These are phyloP conservation scores for Cryptomeria japonica DNA, from an alignment of 75 land plant genomes.

Conservation along the genomic window DNA sequence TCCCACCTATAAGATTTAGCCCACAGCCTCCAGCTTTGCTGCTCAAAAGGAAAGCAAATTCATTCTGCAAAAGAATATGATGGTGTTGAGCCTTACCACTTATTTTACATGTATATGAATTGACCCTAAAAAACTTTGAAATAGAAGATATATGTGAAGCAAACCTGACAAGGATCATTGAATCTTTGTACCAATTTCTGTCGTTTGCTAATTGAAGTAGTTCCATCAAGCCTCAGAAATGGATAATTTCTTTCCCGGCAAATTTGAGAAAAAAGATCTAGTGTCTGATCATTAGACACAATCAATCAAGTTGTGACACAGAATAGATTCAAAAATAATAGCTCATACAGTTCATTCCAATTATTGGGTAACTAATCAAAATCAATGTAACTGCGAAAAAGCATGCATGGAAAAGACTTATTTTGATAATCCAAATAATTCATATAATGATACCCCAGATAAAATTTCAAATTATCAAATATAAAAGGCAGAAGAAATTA, in stretches of 20 bases:
- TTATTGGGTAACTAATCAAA: neutral
- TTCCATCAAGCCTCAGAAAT: constrained; percentile 92
- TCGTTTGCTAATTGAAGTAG: constrained; percentile 88
- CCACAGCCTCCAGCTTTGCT: constrained; percentile 99
- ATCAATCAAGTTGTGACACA: neutral
- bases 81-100: neutral
- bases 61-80: constrained; percentile 62
- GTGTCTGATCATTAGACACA: constrained; percentile 51
- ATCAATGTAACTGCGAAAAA: neutral
- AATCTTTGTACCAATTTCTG: constrained; percentile 89
- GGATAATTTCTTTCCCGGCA: constrained; percentile 98
- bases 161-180: constrained; percentile 81
- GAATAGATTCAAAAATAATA: constrained; percentile 6
- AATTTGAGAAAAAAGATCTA: constrained; percentile 94
- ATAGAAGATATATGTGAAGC: neutral
- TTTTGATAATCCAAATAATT: neutral
- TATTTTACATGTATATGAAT: neutral
- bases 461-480: neutral
- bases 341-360: neutral
- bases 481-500: neutral
- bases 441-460: neutral
- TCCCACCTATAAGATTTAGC: constrained; percentile 95
- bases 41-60: constrained; percentile 94
- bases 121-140: neutral
- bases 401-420: neutral